phyloP scores from a whole-genome alignment of 108 stramenopile genomes.

The Thalassiosira profunda region DNA sequence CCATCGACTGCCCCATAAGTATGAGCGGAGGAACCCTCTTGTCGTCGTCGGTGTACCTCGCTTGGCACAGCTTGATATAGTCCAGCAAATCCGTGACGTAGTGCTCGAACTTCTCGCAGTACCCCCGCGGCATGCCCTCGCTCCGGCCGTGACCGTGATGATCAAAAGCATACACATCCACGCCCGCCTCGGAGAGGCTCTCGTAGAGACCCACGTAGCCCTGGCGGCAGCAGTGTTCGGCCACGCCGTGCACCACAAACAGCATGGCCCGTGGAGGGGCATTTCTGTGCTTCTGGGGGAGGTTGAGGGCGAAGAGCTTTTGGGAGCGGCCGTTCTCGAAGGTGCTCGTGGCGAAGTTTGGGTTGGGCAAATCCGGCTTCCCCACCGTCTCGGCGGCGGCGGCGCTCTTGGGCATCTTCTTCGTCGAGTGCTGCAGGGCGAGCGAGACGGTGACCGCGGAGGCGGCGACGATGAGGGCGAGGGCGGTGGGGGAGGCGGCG shows the following conservation, averaged over 20 bases:
- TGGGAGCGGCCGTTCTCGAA: conserved; percentile 36
- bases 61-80: conserved; percentile 9
- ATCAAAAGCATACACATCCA: conserved; percentile 43
- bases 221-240: conserved; percentile 37
- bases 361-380: no score
- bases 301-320: conserved; percentile 29
- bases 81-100: conserved; percentile 28
- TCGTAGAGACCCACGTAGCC: conserved; percentile 40
- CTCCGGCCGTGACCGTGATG: conserved; percentile 46
- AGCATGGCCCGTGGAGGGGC: conserved; percentile 37
- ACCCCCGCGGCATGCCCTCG: conserved; percentile 42
- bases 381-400: no score
- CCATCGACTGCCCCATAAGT: conserved; percentile 39
- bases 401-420: no score
- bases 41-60: conserved; percentile 14
- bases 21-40: conserved; percentile 35
- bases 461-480: no score
- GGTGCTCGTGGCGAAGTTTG: conserved; percentile 1
- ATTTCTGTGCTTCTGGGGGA: conserved; percentile 17
- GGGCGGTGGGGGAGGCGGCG: no score
- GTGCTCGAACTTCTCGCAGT: conserved; percentile 36
- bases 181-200: conserved; percentile 36
- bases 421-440: no score
- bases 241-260: conserved; percentile 28
- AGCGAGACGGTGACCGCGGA: no score